Evolutionary conservation across 2,329 filamentous ascomycete species (phyloP).

Genomic region (Clonostachys sp.): DNA sequence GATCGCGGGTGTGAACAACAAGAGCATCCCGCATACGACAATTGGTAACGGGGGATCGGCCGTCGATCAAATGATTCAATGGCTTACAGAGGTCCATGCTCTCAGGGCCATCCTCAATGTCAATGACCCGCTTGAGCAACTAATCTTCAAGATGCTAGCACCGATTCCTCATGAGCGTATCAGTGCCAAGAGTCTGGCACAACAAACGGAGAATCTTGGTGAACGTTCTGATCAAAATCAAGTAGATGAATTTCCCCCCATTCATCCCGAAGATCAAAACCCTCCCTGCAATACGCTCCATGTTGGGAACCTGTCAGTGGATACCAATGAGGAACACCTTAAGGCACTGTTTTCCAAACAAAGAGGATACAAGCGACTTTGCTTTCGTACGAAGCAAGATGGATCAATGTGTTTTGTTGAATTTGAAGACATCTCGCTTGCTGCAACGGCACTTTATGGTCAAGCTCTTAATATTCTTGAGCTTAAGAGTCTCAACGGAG

Average conservation of each 20-base stretch:
- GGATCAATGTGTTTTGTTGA: slow-evolving; percentile 99
- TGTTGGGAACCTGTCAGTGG: slow-evolving; percentile 90
- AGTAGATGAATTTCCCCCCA: slow-evolving; percentile 61
- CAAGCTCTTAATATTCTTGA: slow-evolving; percentile 75
- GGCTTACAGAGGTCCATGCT: slow-evolving; percentile 48
- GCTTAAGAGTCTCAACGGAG: slow-evolving; percentile 90
- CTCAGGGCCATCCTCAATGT: slow-evolving; percentile 39
- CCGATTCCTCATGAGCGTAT: slow-evolving; percentile 46
- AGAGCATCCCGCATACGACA: slow-evolving; percentile 19
- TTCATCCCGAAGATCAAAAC: slow-evolving; percentile 92
- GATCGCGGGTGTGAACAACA: slow-evolving; percentile 50
- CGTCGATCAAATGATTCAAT: slow-evolving; percentile 48
- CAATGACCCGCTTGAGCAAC: slow-evolving; percentile 42
- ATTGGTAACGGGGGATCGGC: slow-evolving; percentile 33
- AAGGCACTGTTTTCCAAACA: slow-evolving; percentile 91
- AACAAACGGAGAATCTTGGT: too few relatives aligned
- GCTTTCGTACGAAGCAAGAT: slow-evolving; percentile 90
- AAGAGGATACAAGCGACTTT: slow-evolving; percentile 90
- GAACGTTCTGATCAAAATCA: too few relatives aligned
- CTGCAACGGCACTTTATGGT: slow-evolving; percentile 84
- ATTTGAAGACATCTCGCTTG: slow-evolving; percentile 89
- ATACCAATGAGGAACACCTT: slow-evolving; percentile 91
- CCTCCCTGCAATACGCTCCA: slow-evolving; percentile 97
- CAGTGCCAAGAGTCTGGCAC: slow-evolving; percentile 9
- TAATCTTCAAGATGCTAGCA: slow-evolving; percentile 49